Evolutionary conservation across 352 stramenopile genomes (phyloP).

Genomic region (Globisporangium radiosum): DNA sequence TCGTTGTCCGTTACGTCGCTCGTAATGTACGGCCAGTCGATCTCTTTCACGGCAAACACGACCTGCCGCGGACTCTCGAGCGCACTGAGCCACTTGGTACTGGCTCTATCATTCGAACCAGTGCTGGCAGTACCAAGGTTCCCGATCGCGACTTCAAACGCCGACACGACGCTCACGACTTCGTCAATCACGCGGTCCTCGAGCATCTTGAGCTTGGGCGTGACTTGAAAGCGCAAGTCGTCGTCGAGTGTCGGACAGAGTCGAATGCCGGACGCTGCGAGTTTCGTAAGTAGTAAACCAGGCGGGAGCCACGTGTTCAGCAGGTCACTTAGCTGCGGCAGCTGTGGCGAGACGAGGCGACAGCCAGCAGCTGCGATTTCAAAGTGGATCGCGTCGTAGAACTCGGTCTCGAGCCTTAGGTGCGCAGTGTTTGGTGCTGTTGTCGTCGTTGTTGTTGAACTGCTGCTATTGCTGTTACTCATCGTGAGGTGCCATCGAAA

Average conservation of each 20-base stretch:
- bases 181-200: constrained; percentile 72
- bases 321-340: constrained; percentile 40
- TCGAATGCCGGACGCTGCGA: constrained; percentile 54
- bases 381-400: constrained; percentile 51
- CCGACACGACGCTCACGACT: constrained; percentile 53
- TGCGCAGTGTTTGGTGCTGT: constrained; percentile 23
- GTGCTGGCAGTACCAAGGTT: constrained; percentile 22
- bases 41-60: constrained; percentile 69
- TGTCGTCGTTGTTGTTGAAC: constrained; percentile 7
- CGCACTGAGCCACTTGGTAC: constrained; percentile 20
- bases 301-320: constrained; percentile 32
- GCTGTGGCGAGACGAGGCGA: constrained; percentile 37
- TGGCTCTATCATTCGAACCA: not conserved
- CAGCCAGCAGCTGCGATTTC: constrained; percentile 59
- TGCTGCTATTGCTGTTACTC: constrained; percentile 11
- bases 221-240: constrained; percentile 26
- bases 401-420: constrained; percentile 50
- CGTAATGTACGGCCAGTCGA: constrained; percentile 70
- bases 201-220: constrained; percentile 49
- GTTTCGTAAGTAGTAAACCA: constrained; percentile 46
- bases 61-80: constrained; percentile 47
- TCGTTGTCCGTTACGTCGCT: constrained; percentile 5
- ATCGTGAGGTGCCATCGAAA: constrained; percentile 52
- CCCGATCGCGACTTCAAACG: constrained; percentile 49
- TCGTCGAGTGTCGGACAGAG: constrained; percentile 40